phyloP scores from a whole-genome alignment of 148 eudicot species.

The Fagopyrum homotropicum region DNA sequence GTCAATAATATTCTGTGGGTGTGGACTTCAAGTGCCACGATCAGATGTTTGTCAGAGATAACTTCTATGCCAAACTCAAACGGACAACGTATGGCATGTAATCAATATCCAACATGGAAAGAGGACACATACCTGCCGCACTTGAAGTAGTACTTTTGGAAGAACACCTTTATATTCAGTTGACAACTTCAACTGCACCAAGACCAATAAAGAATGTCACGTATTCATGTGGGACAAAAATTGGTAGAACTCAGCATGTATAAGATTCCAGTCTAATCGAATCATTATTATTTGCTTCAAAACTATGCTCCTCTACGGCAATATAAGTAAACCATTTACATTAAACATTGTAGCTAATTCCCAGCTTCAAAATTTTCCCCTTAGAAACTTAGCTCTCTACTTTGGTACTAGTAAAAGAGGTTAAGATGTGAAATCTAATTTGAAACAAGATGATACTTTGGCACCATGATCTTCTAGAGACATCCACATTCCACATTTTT shows the following conservation, averaged over 20 bases:
- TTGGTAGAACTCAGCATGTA: neutral
- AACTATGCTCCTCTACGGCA: neutral
- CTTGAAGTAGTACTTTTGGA: slow-evolving; percentile 67
- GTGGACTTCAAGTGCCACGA: neutral
- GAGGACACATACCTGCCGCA: slow-evolving; percentile 59
- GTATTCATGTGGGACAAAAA: neutral
- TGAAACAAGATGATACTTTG: too few species aligned
- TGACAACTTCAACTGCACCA: slow-evolving; percentile 62
- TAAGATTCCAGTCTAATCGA: neutral
- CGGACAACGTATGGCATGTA: neutral
- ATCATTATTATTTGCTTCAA: neutral
- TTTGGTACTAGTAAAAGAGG: too few species aligned
- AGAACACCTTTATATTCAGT: slow-evolving; percentile 77
- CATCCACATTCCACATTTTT: too few species aligned
- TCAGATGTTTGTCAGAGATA: neutral
- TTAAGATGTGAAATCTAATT: too few species aligned
- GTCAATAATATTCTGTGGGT: too few species aligned
- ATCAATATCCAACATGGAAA: neutral
- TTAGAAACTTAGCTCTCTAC: too few species aligned
- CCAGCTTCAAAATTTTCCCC: neutral
- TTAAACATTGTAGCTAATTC: neutral
- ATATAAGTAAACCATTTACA: neutral
- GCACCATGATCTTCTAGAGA: too few species aligned
- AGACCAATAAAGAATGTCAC: neutral
- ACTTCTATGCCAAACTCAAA: too few species aligned